These are phyloP conservation scores for Paspalum vaginatum DNA, from an alignment of 176 grass and related monocot genomes.

Conservation along the genomic window DNA sequence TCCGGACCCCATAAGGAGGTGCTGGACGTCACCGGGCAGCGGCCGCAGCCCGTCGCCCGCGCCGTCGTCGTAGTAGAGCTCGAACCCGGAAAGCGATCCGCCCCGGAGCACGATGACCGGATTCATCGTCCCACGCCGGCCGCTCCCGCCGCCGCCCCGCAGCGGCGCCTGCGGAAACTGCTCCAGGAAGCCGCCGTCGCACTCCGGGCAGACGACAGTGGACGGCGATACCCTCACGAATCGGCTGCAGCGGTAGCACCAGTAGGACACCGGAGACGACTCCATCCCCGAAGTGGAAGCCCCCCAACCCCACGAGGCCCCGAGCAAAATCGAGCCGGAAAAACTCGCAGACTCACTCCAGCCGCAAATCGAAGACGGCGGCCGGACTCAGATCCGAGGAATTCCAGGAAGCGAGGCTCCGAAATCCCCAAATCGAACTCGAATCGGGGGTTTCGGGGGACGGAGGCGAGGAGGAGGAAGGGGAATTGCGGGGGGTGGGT, in stretches of 20 bases:
- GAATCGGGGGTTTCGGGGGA: constrained; percentile 36
- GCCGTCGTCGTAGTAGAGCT: constrained; percentile 81
- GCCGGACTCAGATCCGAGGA: constrained; percentile 27
- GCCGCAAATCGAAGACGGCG: constrained; percentile 20
- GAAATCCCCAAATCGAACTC: constrained; percentile 55
- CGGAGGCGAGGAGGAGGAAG: neutral
- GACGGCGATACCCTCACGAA: constrained; percentile 60
- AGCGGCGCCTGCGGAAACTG: constrained; percentile 54
- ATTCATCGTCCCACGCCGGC: constrained; percentile 64
- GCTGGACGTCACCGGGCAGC: constrained; percentile 65
- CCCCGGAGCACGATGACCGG: constrained; percentile 82
- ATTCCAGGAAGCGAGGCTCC: constrained; percentile 6
- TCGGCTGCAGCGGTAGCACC: constrained; percentile 82
- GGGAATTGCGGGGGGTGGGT: constrained; percentile 38
- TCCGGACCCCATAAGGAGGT: constrained; percentile 72
- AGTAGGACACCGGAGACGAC: constrained; percentile 68
- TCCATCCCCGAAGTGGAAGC: constrained; percentile 40
- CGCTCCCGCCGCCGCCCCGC: constrained; percentile 50
- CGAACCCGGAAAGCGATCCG: constrained; percentile 57
- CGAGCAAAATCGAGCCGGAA: constrained; percentile 11
- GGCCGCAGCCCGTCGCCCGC: constrained; percentile 66
- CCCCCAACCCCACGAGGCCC: neutral
- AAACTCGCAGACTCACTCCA: constrained; percentile 5
- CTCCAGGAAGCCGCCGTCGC: constrained; percentile 82
- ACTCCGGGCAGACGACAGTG: constrained; percentile 71